Evolutionary conservation across 495 filamentous ascomycete species (phyloP).

Genomic region (Daldinia childiae): DNA sequence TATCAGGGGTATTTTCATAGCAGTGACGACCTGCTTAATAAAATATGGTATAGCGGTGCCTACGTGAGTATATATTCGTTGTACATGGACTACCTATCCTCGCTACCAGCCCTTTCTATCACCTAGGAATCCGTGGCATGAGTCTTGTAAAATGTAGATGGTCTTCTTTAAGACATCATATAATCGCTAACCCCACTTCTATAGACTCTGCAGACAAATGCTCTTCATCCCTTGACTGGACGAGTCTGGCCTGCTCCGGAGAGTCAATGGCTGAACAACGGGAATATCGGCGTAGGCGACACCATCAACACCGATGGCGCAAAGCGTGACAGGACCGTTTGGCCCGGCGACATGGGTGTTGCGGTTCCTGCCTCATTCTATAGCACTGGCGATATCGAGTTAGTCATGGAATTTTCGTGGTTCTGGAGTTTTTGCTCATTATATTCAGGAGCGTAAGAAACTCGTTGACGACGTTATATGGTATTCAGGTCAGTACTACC

Average conservation of each 20-base stretch:
- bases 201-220: constrained; percentile 66
- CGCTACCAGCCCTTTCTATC: neutral
- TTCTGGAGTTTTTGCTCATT: neutral
- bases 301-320: constrained; percentile 63
- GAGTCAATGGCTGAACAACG: constrained; percentile 66
- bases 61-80: constrained; percentile 49
- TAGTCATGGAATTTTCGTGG: constrained; percentile 6
- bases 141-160: neutral
- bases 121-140: neutral
- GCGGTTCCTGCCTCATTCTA: constrained; percentile 66
- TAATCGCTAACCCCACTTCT: constrained; percentile 4
- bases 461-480: constrained; percentile 68
- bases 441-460: constrained; percentile 63
- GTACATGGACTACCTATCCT: neutral
- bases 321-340: constrained; percentile 67
- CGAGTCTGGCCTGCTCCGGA: constrained; percentile 60
- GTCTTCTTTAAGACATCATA: neutral
- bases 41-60: constrained; percentile 70
- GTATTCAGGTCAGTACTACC: constrained; percentile 57
- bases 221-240: constrained; percentile 63
- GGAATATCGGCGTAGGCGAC: constrained; percentile 52
- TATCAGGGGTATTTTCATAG: constrained; percentile 72
- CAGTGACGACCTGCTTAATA: constrained; percentile 66
- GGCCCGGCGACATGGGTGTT: constrained; percentile 70
- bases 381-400: constrained; percentile 66